These are phyloP conservation scores for Kwoniella shandongensis DNA, from an alignment of 768 basidiomycete genomes.

Conservation along the genomic window DNA sequence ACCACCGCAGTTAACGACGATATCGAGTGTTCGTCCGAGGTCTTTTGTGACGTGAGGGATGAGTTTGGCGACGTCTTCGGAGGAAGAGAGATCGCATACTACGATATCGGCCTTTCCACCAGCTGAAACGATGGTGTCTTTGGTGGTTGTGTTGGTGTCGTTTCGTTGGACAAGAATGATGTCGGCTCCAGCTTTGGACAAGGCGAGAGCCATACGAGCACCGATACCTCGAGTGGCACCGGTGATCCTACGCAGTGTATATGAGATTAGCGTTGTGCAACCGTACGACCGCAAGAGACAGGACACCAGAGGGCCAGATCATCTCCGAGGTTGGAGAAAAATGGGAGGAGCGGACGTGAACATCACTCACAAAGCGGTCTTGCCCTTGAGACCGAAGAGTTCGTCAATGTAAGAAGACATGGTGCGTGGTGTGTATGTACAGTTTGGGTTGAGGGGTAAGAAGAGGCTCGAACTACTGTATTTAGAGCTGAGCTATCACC, in stretches of 20 bases:
- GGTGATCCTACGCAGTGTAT: constrained; percentile 32
- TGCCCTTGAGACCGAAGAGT: constrained; percentile 54
- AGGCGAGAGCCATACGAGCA: constrained; percentile 51
- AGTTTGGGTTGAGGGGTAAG: background rate
- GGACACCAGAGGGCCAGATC: too few species aligned
- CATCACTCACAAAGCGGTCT: constrained; percentile 51
- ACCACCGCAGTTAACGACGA: constrained; percentile 68
- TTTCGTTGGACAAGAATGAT: constrained; percentile 56
- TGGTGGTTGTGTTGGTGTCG: constrained; percentile 53
- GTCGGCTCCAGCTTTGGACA: constrained; percentile 56
- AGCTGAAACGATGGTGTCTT: constrained; percentile 50
- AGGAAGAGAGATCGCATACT: constrained; percentile 62
- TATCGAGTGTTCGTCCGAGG: constrained; percentile 62
- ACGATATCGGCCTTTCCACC: constrained; percentile 56
- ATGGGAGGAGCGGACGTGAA: too few species aligned
- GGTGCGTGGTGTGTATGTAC: background rate
- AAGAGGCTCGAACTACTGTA: background rate
- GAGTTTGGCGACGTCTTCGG: constrained; percentile 59
- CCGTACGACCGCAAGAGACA: too few species aligned
- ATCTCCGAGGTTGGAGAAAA: too few species aligned
- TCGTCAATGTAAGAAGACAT: constrained; percentile 45
- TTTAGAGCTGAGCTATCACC: too few species aligned
- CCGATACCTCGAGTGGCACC: constrained; percentile 55
- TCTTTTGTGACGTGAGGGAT: constrained; percentile 57
- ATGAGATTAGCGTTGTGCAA: background rate